These are phyloP conservation scores for Apiospora marii DNA, from an alignment of 2,329 filamentous ascomycete species.

Conservation along the genomic window DNA sequence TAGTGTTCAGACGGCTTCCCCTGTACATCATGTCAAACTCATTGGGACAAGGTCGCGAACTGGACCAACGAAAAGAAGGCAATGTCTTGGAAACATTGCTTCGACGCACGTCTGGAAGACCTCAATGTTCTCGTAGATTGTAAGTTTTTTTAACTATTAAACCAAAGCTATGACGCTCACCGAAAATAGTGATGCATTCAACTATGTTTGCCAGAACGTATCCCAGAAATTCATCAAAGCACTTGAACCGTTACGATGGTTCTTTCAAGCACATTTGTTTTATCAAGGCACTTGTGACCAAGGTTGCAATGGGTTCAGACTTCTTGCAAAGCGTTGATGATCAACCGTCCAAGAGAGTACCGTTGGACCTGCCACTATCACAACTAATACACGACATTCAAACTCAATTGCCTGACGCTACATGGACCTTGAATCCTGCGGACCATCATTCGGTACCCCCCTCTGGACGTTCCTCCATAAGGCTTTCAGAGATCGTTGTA, in stretches of 20 bases:
- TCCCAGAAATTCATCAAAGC: too few species aligned
- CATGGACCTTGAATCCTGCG: neutral
- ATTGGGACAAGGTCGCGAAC: neutral
- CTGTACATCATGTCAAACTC: neutral
- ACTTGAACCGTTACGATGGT: too few species aligned
- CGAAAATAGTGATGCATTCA: neutral
- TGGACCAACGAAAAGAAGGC: neutral
- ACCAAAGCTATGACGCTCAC: neutral
- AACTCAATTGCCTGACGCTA: neutral
- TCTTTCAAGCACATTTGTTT: too few species aligned
- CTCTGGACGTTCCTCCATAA: neutral
- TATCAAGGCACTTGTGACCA: too few species aligned
- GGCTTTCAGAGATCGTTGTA: neutral
- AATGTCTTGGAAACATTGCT: neutral
- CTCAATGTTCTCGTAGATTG: neutral
- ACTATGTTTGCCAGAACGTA: neutral
- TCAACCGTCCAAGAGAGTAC: neutral
- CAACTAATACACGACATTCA: neutral
- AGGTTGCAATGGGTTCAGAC: too few species aligned
- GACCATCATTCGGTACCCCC: neutral
- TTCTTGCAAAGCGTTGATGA: neutral
- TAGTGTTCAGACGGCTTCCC: neutral
- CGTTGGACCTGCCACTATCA: neutral
- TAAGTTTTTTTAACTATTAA: neutral
- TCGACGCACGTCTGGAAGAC: neutral